Base-by-base conservation (phyloP, 78 protist species). In the Pelomyxa schiedti region DNA sequence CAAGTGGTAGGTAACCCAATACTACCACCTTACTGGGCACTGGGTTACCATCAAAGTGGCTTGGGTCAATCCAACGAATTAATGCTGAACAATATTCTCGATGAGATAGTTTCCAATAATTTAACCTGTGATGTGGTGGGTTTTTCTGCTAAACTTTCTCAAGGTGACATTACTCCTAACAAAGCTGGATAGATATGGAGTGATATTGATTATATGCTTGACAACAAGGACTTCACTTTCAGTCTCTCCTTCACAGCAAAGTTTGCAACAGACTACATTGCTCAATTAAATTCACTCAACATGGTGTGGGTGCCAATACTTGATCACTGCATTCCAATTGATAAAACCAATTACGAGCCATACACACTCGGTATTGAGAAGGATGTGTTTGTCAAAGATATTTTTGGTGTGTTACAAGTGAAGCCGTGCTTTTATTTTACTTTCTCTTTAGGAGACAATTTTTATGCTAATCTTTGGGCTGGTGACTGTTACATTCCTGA, bases 161-260 rank as follows among this genome's bases (percentile, higher is more conserved):
- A n/a, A n/a, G n/a, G n/a, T n/a, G n/a, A n/a, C n/a, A n/a, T n/a
- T n/a, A n/a, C n/a, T n/a, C n/a, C n/a, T n/a, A n/a, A n/a, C n/a
- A n/a, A n/a, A n/a, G n/a, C n/a, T n/a, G n/a, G n/a, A 38, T 58
- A 29, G 28, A 16, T 42, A 22, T 83, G 72, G 70, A 36, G 3
- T 32, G 88, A 83, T 69, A 83, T 83, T 38, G 88, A 83, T 74
- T 37, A 66, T 39, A 83, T 83, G 88, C 69, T 72, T 35, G 29
- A 22, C 3, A 32, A 47, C 30, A 3, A 6, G 3, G 88, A 83
- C 42, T 83, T 83, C 42, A 83, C 88, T 7, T 42, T 67, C 42
- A 78, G 77, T 28, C 88, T 82, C 22, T 68, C 2, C 4, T 29
- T 76, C 87, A 30, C 39, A 5, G 2, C 30, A 6, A 9, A 38